These are phyloP conservation scores for Hyaloperonospora arabidopsidis DNA, from an alignment of 352 stramenopile genomes.

Conservation along the genomic window DNA sequence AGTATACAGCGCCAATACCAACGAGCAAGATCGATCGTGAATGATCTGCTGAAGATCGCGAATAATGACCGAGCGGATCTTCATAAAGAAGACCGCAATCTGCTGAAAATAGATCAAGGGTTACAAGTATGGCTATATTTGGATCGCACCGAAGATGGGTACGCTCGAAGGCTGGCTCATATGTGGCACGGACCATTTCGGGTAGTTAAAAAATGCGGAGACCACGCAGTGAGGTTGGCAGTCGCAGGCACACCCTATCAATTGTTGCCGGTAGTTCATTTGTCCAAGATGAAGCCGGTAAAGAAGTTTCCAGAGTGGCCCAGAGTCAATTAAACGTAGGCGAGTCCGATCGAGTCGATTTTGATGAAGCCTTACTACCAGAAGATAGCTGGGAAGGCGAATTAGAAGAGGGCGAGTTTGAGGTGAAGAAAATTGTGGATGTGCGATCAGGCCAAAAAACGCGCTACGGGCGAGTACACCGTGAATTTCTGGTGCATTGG, in stretches of 20 bases:
- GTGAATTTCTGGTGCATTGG: slow-evolving; percentile 13
- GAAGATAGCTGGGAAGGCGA: slow-evolving; percentile 11
- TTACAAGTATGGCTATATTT: neutral
- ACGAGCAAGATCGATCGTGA: too few species aligned
- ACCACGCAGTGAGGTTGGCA: neutral
- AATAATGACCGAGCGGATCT: too few species aligned
- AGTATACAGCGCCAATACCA: too few species aligned
- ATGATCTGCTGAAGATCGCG: too few species aligned
- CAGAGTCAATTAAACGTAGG: neutral
- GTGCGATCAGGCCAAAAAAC: slow-evolving; percentile 9
- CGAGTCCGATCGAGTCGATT: slow-evolving; percentile 1
- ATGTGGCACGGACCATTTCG: neutral
- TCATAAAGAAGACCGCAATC: too few species aligned
- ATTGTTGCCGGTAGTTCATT: neutral
- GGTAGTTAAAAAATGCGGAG: neutral
- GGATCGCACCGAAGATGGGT: neutral
- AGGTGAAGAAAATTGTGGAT: slow-evolving; percentile 14
- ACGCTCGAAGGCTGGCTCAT: neutral
- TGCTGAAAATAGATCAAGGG: too few species aligned
- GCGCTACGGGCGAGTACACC: slow-evolving; percentile 1
- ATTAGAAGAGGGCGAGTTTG: slow-evolving; percentile 4
- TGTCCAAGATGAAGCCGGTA: neutral
- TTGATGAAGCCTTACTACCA: slow-evolving; percentile 21
- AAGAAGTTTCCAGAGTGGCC: neutral
- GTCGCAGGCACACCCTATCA: neutral